Conservation (phyloP, 192 early-diverging fungal genomes). For the Chytriomyces confervae region DNA sequence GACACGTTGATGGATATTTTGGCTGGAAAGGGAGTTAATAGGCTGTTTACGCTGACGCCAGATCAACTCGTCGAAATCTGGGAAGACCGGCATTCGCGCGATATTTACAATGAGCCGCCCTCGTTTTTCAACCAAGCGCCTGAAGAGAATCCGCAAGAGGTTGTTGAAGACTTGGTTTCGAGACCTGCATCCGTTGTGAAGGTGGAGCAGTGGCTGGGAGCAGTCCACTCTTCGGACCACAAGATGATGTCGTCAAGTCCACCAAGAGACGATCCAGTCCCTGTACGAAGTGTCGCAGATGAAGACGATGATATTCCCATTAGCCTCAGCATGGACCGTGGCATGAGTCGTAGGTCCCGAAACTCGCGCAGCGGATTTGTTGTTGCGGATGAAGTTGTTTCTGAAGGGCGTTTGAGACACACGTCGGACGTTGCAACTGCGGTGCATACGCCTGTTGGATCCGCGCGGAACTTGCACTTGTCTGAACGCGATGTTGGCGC, state of each 20-base stretch:
- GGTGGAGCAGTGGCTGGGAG: conserved; percentile 31
- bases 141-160: neutral
- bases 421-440: conserved; percentile 9
- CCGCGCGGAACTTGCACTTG: conserved; percentile 25
- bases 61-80: conserved; percentile 39
- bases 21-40: conserved; percentile 43
- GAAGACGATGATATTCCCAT: conserved; percentile 25
- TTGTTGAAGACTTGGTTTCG: neutral
- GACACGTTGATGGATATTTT: conserved; percentile 61
- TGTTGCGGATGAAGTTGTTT: neutral
- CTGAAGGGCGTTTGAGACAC: neutral
- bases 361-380: conserved; percentile 1
- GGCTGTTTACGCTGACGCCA: conserved; percentile 20
- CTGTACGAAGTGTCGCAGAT: neutral
- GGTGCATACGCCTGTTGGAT: conserved; percentile 16
- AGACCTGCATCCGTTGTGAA: conserved; percentile 23
- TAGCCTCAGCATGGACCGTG: conserved; percentile 20
- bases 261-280: conserved; percentile 9
- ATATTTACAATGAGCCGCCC: conserved; percentile 31
- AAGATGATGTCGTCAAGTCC: neutral
- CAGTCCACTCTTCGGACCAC: neutral
- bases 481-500: conserved; percentile 8
- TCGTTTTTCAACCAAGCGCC: conserved; percentile 10
- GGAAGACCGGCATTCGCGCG: conserved; percentile 33
- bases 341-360: conserved; percentile 14